Evolutionary conservation across 2,329 filamentous ascomycete genomes (phyloP), one percentile per base, ranked within the genome.

Genomic region (Escovopsis weberi): DNA sequence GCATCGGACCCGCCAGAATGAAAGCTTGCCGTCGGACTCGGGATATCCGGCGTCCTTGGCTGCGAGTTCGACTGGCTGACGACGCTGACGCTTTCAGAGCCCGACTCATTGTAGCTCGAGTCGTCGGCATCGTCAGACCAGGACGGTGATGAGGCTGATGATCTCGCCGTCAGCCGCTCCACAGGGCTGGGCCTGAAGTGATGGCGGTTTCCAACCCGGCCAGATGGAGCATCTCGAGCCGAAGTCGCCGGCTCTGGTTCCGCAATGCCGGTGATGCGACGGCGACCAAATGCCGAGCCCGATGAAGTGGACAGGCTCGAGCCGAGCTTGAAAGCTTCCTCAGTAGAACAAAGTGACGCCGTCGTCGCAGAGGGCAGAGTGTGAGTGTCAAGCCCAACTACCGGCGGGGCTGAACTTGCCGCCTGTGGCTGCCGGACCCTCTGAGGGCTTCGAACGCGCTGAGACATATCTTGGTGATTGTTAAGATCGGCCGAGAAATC

Each of bases 101-200:
- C 11, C n/a, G 52, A 49, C 12, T 55, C 57, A 6, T 56, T 54
- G 8, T 53, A 55, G 38, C 45, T 51, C 6, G 54, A 50, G 10
- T 55, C 53, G 9, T 45, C 46, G 26, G 41, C 42, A 11, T 43
- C 48, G 6, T 44, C 48, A 7, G 50, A 49, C 6, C 51, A 49
- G 3, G 52, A 50, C 8, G 8, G 8, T 2, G 59, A 61, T 9
- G 58, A 58, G 3, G 58, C 58, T 12, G 58, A 56, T 6, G 58
- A 62, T 33, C 58, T 56, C 26, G 61, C 60, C 39, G 60, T 63
- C 47, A 64, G 42, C 48, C 62, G 59, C 47, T 62, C 55, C 28
- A 50, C 50, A 38, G 62, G 57, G 45, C 55, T 57, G 43, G 65
- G 66, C 53, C 63, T 66, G 41, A 66, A 66, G 35, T 64, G 59